A percentile compares a stretch with the other conserved stretches of the same genome.
Conservation (phyloP, 805 yeast genomes). For the Yueomyces sinensis region DNA sequence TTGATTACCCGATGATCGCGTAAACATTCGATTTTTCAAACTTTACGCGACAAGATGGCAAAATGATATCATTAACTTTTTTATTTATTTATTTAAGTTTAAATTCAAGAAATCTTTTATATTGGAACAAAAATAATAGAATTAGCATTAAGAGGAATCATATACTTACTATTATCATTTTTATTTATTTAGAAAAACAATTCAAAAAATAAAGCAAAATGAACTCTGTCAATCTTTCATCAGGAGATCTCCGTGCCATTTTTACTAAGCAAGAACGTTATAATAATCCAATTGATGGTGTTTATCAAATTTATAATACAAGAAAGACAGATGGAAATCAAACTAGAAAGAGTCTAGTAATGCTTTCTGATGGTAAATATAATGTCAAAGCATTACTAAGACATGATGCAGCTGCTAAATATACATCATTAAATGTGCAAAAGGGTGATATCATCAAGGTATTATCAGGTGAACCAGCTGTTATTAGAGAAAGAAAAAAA, state of each 20-base stretch:
- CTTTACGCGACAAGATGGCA: no score
- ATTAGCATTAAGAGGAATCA: no score
- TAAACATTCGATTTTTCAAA: no score
- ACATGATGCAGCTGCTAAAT: slow-evolving; percentile 33
- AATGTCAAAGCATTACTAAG: slow-evolving; percentile 40
- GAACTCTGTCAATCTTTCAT: slow-evolving; percentile 11
- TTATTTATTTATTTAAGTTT: no score
- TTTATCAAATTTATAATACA: slow-evolving; percentile 21
- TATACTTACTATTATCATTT: no score
- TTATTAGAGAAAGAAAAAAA: slow-evolving; percentile 29
- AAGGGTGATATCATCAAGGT: slow-evolving; percentile 26
- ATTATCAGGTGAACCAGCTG: slow-evolving; percentile 22
- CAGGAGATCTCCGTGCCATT: slow-evolving; percentile 18
- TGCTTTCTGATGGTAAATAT: slow-evolving; percentile 40
- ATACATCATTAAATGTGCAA: slow-evolving; percentile 33
- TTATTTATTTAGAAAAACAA: no score
- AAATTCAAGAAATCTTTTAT: no score
- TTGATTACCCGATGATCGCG: no score
- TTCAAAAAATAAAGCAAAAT: no score
- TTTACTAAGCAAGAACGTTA: slow-evolving; percentile 20
- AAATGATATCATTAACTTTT: no score
- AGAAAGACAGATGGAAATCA: slow-evolving; percentile 20
- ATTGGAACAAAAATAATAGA: no score
- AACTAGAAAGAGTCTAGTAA: slow-evolving; percentile 21
- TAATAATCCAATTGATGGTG: slow-evolving; percentile 19